These are phyloP conservation scores for Phytophthora pini DNA, from an alignment of 352 stramenopile genomes.

Conservation along the genomic window DNA sequence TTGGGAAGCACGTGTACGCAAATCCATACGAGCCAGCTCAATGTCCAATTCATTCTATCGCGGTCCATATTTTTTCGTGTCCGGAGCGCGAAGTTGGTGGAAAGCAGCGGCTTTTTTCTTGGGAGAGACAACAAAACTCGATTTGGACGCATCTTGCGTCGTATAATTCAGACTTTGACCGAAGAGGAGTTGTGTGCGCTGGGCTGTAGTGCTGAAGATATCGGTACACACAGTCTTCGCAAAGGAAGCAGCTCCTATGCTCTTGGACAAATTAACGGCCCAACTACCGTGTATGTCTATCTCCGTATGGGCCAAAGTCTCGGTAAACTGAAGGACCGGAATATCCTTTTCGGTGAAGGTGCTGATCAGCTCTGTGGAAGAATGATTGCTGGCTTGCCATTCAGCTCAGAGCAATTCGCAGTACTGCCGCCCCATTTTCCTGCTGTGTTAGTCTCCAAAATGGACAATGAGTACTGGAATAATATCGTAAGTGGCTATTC, in stretches of 20 bases:
- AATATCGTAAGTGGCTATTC: too few species aligned
- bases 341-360: conserved; percentile 13
- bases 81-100: background rate
- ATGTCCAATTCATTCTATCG: background rate
- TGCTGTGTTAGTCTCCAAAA: background rate
- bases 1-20: background rate
- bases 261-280: conserved; percentile 3
- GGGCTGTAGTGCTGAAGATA: background rate
- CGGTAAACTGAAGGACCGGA: conserved; percentile 7
- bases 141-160: conserved; percentile 3
- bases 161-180: conserved; percentile 5
- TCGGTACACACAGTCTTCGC: conserved; percentile 4
- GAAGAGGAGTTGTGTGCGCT: conserved; percentile 4
- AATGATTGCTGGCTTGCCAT: conserved; percentile 14
- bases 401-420: conserved; percentile 4
- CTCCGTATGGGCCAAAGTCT: conserved; percentile 4
- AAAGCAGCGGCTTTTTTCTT: conserved; percentile 6
- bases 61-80: conserved; percentile 7
- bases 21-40: background rate
- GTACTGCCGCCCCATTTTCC: conserved; percentile 10
- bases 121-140: conserved; percentile 1
- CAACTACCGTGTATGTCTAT: background rate
- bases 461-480: background rate
- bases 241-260: conserved; percentile 8
- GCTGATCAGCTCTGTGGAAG: background rate